Evolutionary conservation across 257 asterid species (phyloP), one percentile per base, ranked within the genome.

Genomic region (Linderniella brevidens): DNA sequence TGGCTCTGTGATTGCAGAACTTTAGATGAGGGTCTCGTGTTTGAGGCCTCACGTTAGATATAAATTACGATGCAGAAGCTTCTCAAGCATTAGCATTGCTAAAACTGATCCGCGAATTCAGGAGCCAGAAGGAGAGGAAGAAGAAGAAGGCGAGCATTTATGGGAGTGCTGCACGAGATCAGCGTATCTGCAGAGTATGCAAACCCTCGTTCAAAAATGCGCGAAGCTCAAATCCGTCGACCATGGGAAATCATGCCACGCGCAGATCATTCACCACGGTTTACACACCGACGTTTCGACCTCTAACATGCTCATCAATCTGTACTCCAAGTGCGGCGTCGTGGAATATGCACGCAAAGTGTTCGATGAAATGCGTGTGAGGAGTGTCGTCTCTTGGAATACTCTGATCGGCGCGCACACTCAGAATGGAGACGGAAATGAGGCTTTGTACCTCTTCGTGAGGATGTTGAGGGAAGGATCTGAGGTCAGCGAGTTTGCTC

Each of bases 361-460:
- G 81, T 81, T 88, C 60, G 94, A 81, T 15, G 68, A 67, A 71
- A 84, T 88, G 94, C 82, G 69, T 48, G 14, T 53, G 0, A 72
- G 80, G 65, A 68, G 39, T 48, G 59, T 69, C 49, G 93, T 85
- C 62, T 76, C 96, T 8, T 90, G 94, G 98, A 90, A 81, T 65
- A 84, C 98, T 14, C 16, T 84, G 19, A 75, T 85, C 35, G 75
- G 75, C 10, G 60, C 87, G 13, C 73, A 70, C 60, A 74, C 77
- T 25, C 80, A 49, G 42, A 81, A 67, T 18, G 78, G 78, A 16
- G 35, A 57, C 36, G 87, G 64, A 13, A 65, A 69, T 50, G 79
- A 64, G 13, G 77, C 86, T 40, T 60, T 90, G 5, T 46, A 58
- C 11, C 73, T 90, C 11, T 85, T 78, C 25, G 55, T 67, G 55